Evolutionary conservation across 1,284 basidiomycete species (phyloP).

Genomic region (Tilletia caries): DNA sequence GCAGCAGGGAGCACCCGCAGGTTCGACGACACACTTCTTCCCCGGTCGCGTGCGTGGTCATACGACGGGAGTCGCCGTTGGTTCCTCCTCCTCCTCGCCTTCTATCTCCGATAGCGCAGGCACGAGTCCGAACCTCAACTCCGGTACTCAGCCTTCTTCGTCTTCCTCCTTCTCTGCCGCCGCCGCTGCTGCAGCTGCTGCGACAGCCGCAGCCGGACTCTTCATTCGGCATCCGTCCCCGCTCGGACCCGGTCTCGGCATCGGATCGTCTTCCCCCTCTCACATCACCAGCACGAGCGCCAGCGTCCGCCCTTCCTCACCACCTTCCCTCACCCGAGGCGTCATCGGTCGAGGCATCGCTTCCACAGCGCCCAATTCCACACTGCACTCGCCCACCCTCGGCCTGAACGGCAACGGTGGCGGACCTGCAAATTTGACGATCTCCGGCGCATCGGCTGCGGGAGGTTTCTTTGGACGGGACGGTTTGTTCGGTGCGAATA

Average conservation of each 20-base stretch:
- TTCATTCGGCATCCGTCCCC: conserved; percentile 7
- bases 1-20: background rate
- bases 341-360: conserved; percentile 5
- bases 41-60: conserved; percentile 3
- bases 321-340: background rate
- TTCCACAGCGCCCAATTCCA: background rate
- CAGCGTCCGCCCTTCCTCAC: background rate
- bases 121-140: background rate
- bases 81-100: background rate
- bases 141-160: too few relatives aligned
- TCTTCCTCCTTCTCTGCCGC: too few relatives aligned
- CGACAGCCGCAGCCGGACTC: too few relatives aligned
- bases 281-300: background rate
- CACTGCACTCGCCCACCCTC: background rate
- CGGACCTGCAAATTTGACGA: background rate
- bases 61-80: background rate
- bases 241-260: background rate
- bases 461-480: conserved; percentile 3
- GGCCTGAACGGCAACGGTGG: too few relatives aligned
- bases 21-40: background rate
- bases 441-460: background rate
- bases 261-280: background rate
- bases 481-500: conserved; percentile 1
- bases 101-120: background rate
- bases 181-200: too few relatives aligned